Evolutionary conservation across 1,139 yeast species (phyloP).

Genomic region (Lodderomyces orthopsilosis): DNA sequence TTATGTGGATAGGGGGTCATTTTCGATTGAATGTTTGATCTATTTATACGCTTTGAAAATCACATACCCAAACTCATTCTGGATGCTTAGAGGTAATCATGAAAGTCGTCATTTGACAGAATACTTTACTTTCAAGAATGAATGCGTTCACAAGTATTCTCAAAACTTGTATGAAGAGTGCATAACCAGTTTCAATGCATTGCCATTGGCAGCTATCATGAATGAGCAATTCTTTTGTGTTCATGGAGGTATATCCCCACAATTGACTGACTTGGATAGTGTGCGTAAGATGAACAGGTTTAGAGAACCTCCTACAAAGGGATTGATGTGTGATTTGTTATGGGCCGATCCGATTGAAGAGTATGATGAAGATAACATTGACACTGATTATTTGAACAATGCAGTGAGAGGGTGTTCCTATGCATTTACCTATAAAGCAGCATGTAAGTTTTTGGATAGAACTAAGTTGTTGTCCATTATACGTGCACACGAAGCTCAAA

Average conservation of each 20-base stretch:
- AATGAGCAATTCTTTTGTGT: slow-evolving; percentile 94
- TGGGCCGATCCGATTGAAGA: slow-evolving; percentile 97
- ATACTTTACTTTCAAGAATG: slow-evolving; percentile 89
- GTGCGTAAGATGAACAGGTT: slow-evolving; percentile 71
- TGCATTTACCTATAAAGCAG: slow-evolving; percentile 83
- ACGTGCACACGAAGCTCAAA: slow-evolving; percentile 97
- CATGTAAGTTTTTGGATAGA: slow-evolving; percentile 74
- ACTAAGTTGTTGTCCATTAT: slow-evolving; percentile 81
- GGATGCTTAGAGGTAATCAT: slow-evolving; percentile 91
- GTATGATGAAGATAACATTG: slow-evolving; percentile 67
- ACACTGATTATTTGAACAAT: slow-evolving; percentile 58
- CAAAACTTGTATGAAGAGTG: slow-evolving; percentile 67
- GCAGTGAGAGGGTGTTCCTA: slow-evolving; percentile 90
- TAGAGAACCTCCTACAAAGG: slow-evolving; percentile 90
- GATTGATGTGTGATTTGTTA: slow-evolving; percentile 89
- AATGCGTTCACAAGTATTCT: slow-evolving; percentile 85
- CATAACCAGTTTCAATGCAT: slow-evolving; percentile 75
- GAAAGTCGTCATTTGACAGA: slow-evolving; percentile 93
- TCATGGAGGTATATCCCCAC: slow-evolving; percentile 96
- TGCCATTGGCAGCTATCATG: slow-evolving; percentile 93
- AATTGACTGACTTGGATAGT: slow-evolving; percentile 68
- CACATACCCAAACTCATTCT: slow-evolving; percentile 71
- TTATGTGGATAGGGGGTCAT: slow-evolving; percentile 93
- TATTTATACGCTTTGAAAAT: slow-evolving; percentile 80
- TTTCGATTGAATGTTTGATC: slow-evolving; percentile 83